A percentile compares a stretch with the other conserved stretches of the same genome.
Conservation (phyloP, 345 rosid genomes). For the Aurinia saxatilis region DNA sequence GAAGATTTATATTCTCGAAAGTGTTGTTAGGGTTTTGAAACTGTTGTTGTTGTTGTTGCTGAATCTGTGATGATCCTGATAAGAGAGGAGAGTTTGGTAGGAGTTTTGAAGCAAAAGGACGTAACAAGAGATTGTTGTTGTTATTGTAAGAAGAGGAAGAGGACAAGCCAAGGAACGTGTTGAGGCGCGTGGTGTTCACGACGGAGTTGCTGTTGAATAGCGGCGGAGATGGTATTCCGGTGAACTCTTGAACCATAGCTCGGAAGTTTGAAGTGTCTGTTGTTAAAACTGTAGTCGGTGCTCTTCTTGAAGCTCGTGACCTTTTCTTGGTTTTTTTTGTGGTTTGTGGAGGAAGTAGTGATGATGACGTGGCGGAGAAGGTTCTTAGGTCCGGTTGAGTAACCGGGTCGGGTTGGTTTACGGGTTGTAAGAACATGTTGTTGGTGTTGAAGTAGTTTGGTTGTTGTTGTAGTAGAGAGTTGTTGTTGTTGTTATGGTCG, state of each 20-base stretch:
- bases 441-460: constrained; percentile 54
- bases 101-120: constrained; percentile 49
- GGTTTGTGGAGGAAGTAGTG: constrained; percentile 28
- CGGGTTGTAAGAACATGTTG: constrained; percentile 53
- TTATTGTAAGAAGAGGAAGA: constrained; percentile 38
- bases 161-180: constrained; percentile 43
- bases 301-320: constrained; percentile 84
- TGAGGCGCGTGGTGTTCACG: constrained; percentile 52
- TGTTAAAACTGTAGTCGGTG: constrained; percentile 84
- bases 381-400: constrained; percentile 42
- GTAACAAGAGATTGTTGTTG: constrained; percentile 39
- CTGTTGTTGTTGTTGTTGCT: constrained; percentile 34
- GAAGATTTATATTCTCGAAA: constrained; percentile 51
- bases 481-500: constrained; percentile 26
- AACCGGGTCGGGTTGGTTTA: constrained; percentile 38
- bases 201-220: constrained; percentile 48
- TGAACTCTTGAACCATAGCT: constrained; percentile 97
- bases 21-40: constrained; percentile 21
- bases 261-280: constrained; percentile 91
- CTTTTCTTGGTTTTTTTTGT: constrained; percentile 76
- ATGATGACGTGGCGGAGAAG: constrained; percentile 39
- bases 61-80: constrained; percentile 18
- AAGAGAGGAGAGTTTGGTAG: constrained; percentile 30
- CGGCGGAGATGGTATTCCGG: constrained; percentile 92
- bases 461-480: constrained; percentile 36